Evolutionary conservation across 2,329 filamentous ascomycete species (phyloP).

Genomic region (Talaromyces sp.): DNA sequence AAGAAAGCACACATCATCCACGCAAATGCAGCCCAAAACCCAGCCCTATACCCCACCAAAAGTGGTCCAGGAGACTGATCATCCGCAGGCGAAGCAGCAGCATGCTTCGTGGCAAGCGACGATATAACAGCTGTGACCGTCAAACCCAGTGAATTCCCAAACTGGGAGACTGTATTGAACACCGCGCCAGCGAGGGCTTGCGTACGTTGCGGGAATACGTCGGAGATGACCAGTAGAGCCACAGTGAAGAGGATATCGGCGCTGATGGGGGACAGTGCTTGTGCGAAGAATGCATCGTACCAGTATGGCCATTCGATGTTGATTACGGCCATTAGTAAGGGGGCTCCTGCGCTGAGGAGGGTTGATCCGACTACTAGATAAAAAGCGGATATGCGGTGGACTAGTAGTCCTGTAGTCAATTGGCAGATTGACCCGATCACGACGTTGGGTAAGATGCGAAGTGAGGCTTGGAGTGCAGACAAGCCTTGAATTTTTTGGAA

Average conservation of each 20-base stretch:
- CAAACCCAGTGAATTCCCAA: conserved; percentile 56
- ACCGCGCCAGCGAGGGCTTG: conserved; percentile 62
- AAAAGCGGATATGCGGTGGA: conserved; percentile 47
- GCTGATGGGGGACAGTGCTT: conserved; percentile 45
- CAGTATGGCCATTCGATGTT: conserved; percentile 50
- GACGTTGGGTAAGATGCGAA: conserved; percentile 48
- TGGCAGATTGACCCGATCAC: conserved; percentile 41
- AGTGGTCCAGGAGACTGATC: conserved; percentile 32
- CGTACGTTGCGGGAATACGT: conserved; percentile 56
- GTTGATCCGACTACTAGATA: conserved; percentile 42
- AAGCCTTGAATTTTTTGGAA: conserved; percentile 52
- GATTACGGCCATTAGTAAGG: conserved; percentile 49
- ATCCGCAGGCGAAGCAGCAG: conserved; percentile 34
- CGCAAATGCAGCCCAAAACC: conserved; percentile 56
- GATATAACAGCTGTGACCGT: conserved; percentile 52
- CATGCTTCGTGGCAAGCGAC: conserved; percentile 26
- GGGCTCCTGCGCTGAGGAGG: conserved; percentile 37
- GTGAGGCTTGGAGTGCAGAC: conserved; percentile 45
- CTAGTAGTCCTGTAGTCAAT: conserved; percentile 48
- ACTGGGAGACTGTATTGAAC: conserved; percentile 59
- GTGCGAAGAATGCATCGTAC: conserved; percentile 46
- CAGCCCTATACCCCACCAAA: conserved; percentile 54
- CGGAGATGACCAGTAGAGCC: conserved; percentile 54
- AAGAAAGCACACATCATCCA: conserved; percentile 41
- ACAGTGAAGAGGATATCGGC: conserved; percentile 58